phyloP scores from a whole-genome alignment of 164 flowering plant species.

The Liquidambar formosana region DNA sequence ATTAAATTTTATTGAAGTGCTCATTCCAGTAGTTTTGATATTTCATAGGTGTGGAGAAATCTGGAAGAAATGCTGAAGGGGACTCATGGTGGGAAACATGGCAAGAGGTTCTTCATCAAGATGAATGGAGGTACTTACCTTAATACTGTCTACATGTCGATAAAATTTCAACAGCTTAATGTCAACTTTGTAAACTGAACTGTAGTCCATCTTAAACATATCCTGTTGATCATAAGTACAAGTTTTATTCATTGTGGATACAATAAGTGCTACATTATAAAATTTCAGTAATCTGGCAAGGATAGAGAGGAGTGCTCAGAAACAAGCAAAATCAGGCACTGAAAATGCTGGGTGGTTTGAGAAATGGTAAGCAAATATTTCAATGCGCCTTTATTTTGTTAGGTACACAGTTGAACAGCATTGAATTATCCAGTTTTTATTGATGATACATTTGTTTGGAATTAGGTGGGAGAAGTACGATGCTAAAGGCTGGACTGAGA shows the following conservation, averaged over 20 bases:
- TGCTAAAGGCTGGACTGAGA: slow-evolving; percentile 98
- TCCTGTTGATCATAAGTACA: not conserved
- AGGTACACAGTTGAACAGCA: not conserved
- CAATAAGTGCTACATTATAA: slow-evolving; percentile 5
- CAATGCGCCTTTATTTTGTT: not conserved
- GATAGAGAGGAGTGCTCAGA: slow-evolving; percentile 97
- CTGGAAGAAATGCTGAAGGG: slow-evolving; percentile 93
- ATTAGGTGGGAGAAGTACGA: slow-evolving; percentile 98
- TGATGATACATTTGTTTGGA: slow-evolving; percentile 1
- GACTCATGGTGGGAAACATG: slow-evolving; percentile 99
- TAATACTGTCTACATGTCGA: not conserved
- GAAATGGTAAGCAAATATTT: slow-evolving; percentile 66
- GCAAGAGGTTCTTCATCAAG: slow-evolving; percentile 96
- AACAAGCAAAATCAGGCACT: slow-evolving; percentile 95
- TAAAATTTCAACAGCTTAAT: not conserved
- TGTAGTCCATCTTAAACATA: not conserved
- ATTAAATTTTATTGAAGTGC: not conserved
- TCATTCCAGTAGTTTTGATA: slow-evolving; percentile 4
- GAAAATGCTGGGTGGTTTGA: slow-evolving; percentile 98
- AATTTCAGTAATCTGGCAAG: slow-evolving; percentile 78
- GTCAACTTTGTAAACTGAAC: not conserved
- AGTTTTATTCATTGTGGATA: not conserved
- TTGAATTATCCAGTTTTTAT: not conserved
- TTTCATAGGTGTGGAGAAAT: slow-evolving; percentile 85
- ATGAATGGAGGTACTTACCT: slow-evolving; percentile 82